Percentiles rank a stretch among this genome's conserved stretches.
These are phyloP conservation scores for Hanseniaspora jakobsenii DNA, from an alignment of 805 yeast genomes.

Conservation along the genomic window DNA sequence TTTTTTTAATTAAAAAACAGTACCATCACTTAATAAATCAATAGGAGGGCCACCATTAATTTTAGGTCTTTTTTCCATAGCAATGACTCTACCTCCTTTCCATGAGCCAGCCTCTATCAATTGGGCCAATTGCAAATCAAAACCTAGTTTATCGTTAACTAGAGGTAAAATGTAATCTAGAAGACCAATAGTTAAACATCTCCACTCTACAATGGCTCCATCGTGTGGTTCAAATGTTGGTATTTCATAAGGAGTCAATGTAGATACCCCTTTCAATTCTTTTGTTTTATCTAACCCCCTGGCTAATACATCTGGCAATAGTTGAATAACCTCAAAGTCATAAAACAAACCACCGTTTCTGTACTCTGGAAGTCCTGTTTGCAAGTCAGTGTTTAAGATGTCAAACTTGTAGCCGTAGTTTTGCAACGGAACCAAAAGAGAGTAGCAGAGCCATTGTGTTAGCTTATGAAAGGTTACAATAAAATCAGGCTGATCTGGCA, in stretches of 20 bases:
- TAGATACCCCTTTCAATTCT: slow-evolving; percentile 22
- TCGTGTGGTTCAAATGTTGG: slow-evolving; percentile 45
- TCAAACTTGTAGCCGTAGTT: slow-evolving; percentile 34
- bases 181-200: slow-evolving; percentile 48
- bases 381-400: slow-evolving; percentile 30
- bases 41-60: slow-evolving; percentile 57
- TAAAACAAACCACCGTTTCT: slow-evolving; percentile 55
- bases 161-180: slow-evolving; percentile 42
- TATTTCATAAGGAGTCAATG: slow-evolving; percentile 21
- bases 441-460: slow-evolving; percentile 57
- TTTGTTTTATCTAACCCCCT: slow-evolving; percentile 32
- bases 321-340: slow-evolving; percentile 40
- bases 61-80: slow-evolving; percentile 37
- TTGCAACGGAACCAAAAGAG: slow-evolving; percentile 42
- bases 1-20: slow-evolving; percentile 43
- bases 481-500: slow-evolving; percentile 22
- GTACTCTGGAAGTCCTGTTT: slow-evolving; percentile 51
- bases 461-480: slow-evolving; percentile 54
- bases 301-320: slow-evolving; percentile 33
- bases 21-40: slow-evolving; percentile 50
- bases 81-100: slow-evolving; percentile 54
- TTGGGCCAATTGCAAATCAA: slow-evolving; percentile 40
- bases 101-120: slow-evolving; percentile 58
- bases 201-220: slow-evolving; percentile 57
- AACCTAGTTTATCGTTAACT: slow-evolving; percentile 36